phyloP scores from a whole-genome alignment of 208 protist species.

The Tetramitus jugosus region DNA sequence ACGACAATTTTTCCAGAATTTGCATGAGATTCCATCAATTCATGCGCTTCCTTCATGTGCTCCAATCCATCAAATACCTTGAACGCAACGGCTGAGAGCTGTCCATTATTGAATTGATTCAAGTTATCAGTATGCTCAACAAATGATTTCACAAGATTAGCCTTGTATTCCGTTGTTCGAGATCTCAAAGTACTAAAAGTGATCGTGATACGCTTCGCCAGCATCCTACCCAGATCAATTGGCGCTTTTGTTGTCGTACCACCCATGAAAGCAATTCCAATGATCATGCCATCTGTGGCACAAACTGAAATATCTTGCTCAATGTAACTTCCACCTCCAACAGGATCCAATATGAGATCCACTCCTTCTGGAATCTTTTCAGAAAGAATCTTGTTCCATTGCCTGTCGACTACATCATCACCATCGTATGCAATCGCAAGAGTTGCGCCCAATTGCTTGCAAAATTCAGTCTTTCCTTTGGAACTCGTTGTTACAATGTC shows the following conservation, averaged over 20 bases:
- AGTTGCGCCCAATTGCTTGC: slow-evolving; percentile 31
- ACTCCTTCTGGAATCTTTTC: slow-evolving; percentile 32
- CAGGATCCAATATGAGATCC: slow-evolving; percentile 39
- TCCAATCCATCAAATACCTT: slow-evolving; percentile 20
- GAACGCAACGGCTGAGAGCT: too few species aligned
- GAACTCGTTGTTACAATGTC: slow-evolving; percentile 21
- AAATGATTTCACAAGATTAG: slow-evolving; percentile 15
- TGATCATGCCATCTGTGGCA: background rate
- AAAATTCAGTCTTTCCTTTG: slow-evolving; percentile 34
- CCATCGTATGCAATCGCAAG: slow-evolving; percentile 32
- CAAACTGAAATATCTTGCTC: slow-evolving; percentile 24
- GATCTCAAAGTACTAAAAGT: slow-evolving; percentile 58
- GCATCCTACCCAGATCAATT: slow-evolving; percentile 42
- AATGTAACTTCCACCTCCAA: slow-evolving; percentile 37
- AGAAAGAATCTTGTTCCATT: slow-evolving; percentile 23
- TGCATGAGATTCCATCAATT: slow-evolving; percentile 30
- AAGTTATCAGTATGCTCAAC: background rate
- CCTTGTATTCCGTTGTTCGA: slow-evolving; percentile 46
- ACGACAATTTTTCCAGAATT: slow-evolving; percentile 25
- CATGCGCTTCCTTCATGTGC: slow-evolving; percentile 24
- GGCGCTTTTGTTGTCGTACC: slow-evolving; percentile 50
- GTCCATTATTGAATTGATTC: background rate
- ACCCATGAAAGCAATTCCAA: slow-evolving; percentile 17
- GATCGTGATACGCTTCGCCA: slow-evolving; percentile 55
- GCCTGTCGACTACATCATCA: too few species aligned